phyloP scores from a whole-genome alignment of 148 eudicot genomes.

The Bassia scoparia region DNA sequence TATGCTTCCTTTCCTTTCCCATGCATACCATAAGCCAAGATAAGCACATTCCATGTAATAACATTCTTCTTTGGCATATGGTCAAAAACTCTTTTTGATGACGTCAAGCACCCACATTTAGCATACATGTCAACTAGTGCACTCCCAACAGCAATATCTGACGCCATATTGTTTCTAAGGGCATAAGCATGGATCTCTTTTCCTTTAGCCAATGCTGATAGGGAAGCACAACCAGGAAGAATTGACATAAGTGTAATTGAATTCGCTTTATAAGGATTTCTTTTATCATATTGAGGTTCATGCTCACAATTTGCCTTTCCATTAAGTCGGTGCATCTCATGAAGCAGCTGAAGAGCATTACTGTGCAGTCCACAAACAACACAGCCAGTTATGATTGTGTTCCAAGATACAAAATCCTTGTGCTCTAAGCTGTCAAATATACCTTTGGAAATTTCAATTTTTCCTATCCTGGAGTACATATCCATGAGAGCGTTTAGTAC shows the following conservation, averaged over 20 bases:
- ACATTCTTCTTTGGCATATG: constrained; percentile 58
- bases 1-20: constrained; percentile 70
- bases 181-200: constrained; percentile 84
- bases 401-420: constrained; percentile 78
- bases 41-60: constrained; percentile 85
- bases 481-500: constrained; percentile 84
- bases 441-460: constrained; percentile 42
- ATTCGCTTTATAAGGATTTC: constrained; percentile 44
- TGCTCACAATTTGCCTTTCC: constrained; percentile 19
- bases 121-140: constrained; percentile 89
- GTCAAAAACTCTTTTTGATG: constrained; percentile 60
- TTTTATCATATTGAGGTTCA: constrained; percentile 19
- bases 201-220: constrained; percentile 71
- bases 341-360: constrained; percentile 59
- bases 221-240: constrained; percentile 86
- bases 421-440: constrained; percentile 61
- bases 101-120: constrained; percentile 72
- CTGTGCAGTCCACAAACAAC: constrained; percentile 64
- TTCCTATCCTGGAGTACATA: constrained; percentile 80
- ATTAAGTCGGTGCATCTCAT: constrained; percentile 48
- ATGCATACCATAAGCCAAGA: constrained; percentile 92
- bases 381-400: constrained; percentile 79
- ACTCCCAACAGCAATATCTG: constrained; percentile 79
- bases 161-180: constrained; percentile 48
- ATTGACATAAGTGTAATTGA: constrained; percentile 73